These are phyloP conservation scores for Naganishia friedmannii DNA, from an alignment of 768 basidiomycete species.

Conservation along the genomic window DNA sequence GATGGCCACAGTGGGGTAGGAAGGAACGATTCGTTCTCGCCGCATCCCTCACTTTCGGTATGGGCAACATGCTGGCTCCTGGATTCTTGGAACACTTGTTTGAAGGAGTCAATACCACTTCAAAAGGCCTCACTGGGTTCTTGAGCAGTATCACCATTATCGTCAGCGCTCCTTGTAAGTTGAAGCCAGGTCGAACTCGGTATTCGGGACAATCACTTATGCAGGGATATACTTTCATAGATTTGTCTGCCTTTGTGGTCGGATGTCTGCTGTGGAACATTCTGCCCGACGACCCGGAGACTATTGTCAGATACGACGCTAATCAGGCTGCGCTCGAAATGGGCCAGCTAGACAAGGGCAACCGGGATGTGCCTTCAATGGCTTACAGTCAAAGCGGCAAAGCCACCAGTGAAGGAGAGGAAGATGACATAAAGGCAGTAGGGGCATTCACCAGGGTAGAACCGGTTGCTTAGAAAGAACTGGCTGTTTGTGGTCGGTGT, in stretches of 20 bases:
- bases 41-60: slow-evolving; percentile 66
- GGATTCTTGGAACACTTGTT: slow-evolving; percentile 68
- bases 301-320: slow-evolving; percentile 13
- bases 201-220: background rate
- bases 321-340: slow-evolving; percentile 21
- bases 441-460: slow-evolving; percentile 17
- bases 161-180: slow-evolving; percentile 74
- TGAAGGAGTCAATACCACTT: slow-evolving; percentile 60
- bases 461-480: background rate
- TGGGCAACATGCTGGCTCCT: slow-evolving; percentile 69
- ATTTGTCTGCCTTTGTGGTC: slow-evolving; percentile 61
- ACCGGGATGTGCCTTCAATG: slow-evolving; percentile 12
- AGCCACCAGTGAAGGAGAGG: slow-evolving; percentile 8
- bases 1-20: slow-evolving; percentile 57
- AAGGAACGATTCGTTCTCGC: slow-evolving; percentile 67
- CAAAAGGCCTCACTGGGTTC: slow-evolving; percentile 63
- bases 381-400: slow-evolving; percentile 8
- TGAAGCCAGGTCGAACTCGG: slow-evolving; percentile 1
- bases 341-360: slow-evolving; percentile 19
- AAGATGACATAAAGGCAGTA: slow-evolving; percentile 13
- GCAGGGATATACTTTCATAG: slow-evolving; percentile 48
- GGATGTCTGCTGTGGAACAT: slow-evolving; percentile 63
- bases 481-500: background rate
- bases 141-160: slow-evolving; percentile 77
- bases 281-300: slow-evolving; percentile 54